These are phyloP conservation scores for Setaria italica DNA, from an alignment of 202 grass and related monocot species.

Conservation along the genomic window DNA sequence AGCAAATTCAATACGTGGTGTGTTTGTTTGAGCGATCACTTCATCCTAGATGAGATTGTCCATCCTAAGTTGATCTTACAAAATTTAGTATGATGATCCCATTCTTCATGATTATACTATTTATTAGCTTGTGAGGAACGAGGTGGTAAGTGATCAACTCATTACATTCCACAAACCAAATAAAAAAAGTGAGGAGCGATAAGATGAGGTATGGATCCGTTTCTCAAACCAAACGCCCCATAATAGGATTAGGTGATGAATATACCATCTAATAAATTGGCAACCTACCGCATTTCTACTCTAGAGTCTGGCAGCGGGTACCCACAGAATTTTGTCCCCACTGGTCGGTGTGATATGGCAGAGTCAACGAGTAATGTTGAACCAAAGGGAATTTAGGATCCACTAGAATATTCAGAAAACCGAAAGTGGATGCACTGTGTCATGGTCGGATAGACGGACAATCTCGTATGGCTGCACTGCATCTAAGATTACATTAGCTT, in stretches of 20 bases:
- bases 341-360: not conserved
- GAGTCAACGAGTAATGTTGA: not conserved
- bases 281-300: not conserved
- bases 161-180: too few relatives aligned
- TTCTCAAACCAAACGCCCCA: too few relatives aligned
- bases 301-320: not conserved
- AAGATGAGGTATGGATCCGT: too few relatives aligned
- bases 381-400: not conserved
- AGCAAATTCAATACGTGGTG: conserved; percentile 10
- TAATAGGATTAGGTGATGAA: conserved; percentile 10
- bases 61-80: too few relatives aligned
- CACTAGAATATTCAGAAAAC: conserved; percentile 27
- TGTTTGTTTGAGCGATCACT: too few relatives aligned
- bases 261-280: not conserved
- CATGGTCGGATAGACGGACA: conserved; percentile 24
- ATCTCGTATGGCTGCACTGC: not conserved
- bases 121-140: too few relatives aligned
- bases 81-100: too few relatives aligned
- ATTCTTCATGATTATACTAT: too few relatives aligned
- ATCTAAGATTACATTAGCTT: not conserved
- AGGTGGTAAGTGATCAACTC: too few relatives aligned
- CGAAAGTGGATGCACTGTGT: conserved; percentile 44
- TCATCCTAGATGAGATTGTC: too few relatives aligned
- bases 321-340: not conserved
- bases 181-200: too few relatives aligned